Evolutionary conservation across 129 eudicot genomes (phyloP).

Genomic region (Tanacetum coccineum): DNA sequence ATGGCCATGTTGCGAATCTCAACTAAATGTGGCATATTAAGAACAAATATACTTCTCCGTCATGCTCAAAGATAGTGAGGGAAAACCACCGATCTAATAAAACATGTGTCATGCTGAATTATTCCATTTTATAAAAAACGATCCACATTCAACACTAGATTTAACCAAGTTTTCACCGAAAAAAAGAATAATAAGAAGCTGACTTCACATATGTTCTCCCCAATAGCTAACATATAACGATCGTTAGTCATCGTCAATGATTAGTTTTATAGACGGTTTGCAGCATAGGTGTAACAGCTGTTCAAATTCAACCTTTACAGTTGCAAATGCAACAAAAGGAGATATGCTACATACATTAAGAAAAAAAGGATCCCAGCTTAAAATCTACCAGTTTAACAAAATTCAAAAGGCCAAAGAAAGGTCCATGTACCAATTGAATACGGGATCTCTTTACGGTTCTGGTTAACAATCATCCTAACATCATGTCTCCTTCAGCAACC

Average conservation of each 20-base stretch:
- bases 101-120: too few species aligned
- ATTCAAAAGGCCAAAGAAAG: not conserved
- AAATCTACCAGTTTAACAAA: conserved; percentile 12
- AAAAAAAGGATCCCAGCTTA: not conserved
- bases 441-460: conserved; percentile 3
- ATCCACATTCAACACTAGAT: not conserved
- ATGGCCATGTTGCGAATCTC: too few species aligned
- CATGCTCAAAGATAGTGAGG: too few species aligned
- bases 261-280: not conserved
- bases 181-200: not conserved
- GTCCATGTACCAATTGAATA: conserved; percentile 6
- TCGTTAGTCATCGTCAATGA: not conserved
- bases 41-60: too few species aligned
- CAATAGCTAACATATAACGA: not conserved
- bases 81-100: too few species aligned
- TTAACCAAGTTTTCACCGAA: not conserved
- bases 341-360: not conserved
- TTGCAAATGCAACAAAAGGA: not conserved
- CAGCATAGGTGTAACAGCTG: not conserved
- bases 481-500: conserved; percentile 25
- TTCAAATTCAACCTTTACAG: not conserved
- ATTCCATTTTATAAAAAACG: not conserved
- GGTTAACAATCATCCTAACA: conserved; percentile 24
- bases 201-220: not conserved
- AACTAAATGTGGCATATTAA: too few species aligned